Evolutionary conservation across 257 asterid species (phyloP).

Genomic region (Verbascum thapsus): DNA sequence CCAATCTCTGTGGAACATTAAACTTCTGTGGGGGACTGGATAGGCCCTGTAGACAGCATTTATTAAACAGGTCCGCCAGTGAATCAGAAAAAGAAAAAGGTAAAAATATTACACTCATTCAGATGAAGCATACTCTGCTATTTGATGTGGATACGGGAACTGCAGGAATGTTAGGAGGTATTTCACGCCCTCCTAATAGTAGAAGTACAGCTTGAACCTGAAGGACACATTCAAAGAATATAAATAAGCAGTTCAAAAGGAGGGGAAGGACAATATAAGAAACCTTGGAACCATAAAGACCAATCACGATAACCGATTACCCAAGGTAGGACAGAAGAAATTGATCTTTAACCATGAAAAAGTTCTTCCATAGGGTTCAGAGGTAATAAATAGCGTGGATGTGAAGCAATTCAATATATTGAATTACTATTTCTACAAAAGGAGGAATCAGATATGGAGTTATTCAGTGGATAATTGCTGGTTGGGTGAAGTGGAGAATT

Average conservation of each 20-base stretch:
- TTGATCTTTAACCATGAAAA: neutral
- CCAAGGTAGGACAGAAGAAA: neutral
- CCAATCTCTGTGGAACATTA: constrained; percentile 65
- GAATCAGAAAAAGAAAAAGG: constrained; percentile 9
- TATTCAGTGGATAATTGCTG: constrained; percentile 5
- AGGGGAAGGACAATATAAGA: neutral
- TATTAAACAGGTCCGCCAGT: constrained; percentile 10
- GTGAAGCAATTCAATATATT: neutral
- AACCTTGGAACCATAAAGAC: neutral
- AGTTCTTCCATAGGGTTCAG: neutral
- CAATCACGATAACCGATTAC: neutral
- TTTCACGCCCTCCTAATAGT: constrained; percentile 76
- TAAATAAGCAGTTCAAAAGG: neutral
- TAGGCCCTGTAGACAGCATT: constrained; percentile 39
- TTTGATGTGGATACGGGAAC: constrained; percentile 43
- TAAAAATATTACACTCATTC: constrained; percentile 8
- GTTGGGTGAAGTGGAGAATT: constrained; percentile 6
- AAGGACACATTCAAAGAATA: constrained; percentile 26
- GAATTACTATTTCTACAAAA: neutral
- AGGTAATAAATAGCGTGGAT: constrained; percentile 12
- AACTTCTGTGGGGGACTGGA: constrained; percentile 56
- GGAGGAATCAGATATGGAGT: neutral
- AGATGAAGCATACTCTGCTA: constrained; percentile 50
- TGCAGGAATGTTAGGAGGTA: constrained; percentile 56
- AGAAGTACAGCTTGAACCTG: constrained; percentile 88